phyloP scores from a whole-genome alignment of 148 eudicot species.

The Polygonum aviculare region DNA sequence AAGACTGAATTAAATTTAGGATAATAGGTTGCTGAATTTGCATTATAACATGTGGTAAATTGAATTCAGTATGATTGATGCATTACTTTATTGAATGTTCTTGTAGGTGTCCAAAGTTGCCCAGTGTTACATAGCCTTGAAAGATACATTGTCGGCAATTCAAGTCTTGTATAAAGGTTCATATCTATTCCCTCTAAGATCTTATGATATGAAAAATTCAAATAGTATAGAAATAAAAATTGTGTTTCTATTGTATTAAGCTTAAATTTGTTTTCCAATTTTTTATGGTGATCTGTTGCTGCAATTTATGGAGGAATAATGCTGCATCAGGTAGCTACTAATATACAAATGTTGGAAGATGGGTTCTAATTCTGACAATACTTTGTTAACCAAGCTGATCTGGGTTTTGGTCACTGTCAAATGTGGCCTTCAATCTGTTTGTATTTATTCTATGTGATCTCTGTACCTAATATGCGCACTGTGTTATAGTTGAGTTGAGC shows the following conservation, averaged over 20 bases:
- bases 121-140: slow-evolving; percentile 42
- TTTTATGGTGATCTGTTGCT: background rate
- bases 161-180: slow-evolving; percentile 73
- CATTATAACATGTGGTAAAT: background rate
- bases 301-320: background rate
- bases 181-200: background rate
- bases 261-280: background rate
- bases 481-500: background rate
- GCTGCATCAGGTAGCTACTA: background rate
- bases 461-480: background rate
- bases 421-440: background rate
- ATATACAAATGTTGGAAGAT: background rate
- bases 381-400: background rate
- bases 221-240: background rate
- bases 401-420: background rate
- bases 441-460: background rate
- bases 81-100: background rate
- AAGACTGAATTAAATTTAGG: too few species aligned
- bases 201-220: slow-evolving; percentile 1
- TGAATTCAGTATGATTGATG: background rate
- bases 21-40: background rate
- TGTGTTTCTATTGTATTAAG: background rate
- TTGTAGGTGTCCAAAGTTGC: slow-evolving; percentile 69
- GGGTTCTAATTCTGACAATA: background rate
- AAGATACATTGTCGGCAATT: slow-evolving; percentile 43